phyloP scores from a whole-genome alignment of 2,329 filamentous ascomycete species.

The Calonectria naviculata region DNA sequence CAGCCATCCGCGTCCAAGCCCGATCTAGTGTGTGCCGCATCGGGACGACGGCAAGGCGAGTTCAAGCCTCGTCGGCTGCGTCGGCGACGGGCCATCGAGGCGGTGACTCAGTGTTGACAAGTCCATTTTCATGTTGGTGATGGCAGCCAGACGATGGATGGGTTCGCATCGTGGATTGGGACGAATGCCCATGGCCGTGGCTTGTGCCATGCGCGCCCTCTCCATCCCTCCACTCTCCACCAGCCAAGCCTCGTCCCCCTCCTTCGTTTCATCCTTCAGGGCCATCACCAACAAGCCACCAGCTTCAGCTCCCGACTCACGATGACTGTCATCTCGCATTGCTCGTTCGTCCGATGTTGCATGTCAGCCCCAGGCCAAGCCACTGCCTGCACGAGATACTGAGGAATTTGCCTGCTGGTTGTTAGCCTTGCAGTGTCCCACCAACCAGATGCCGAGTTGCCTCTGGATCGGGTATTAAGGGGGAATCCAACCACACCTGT shows the following conservation, averaged over 20 bases:
- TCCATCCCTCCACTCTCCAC: not conserved
- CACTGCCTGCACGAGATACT: not conserved
- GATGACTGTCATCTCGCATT: not conserved
- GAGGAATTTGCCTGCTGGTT: not conserved
- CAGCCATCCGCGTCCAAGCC: not conserved
- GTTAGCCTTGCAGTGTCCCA: not conserved
- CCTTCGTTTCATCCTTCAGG: not conserved
- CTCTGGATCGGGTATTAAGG: constrained; percentile 4
- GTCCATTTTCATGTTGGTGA: not conserved
- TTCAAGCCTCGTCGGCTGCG: not conserved
- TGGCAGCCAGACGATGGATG: not conserved
- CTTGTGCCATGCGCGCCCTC: not conserved
- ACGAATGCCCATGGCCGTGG: not conserved
- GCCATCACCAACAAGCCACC: constrained; percentile 3
- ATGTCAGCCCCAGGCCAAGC: not conserved
- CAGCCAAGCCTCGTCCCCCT: not conserved
- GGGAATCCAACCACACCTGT: not conserved
- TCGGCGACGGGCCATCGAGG: not conserved
- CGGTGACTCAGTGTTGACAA: not conserved
- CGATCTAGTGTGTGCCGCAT: not conserved
- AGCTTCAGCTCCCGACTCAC: not conserved
- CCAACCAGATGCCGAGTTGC: not conserved
- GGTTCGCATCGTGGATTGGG: too few relatives aligned
- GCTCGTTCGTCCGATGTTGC: constrained; percentile 4
- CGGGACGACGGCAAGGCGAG: not conserved